Evolutionary conservation across 768 basidiomycete species (phyloP).

Genomic region (Boletus edulis): DNA sequence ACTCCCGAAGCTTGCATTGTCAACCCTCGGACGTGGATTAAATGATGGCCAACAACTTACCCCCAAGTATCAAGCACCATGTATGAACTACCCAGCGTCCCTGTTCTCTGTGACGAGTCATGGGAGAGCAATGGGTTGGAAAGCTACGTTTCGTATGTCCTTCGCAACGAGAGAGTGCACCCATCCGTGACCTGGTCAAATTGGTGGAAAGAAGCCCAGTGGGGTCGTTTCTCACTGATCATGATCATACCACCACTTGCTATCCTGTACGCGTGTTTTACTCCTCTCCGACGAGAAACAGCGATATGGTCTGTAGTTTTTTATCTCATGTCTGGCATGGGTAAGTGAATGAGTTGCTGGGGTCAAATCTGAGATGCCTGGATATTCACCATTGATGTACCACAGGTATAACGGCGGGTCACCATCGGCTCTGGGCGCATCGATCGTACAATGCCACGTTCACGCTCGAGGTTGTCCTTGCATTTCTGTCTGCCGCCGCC

Average conservation of each 20-base stretch:
- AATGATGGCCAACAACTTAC: not conserved
- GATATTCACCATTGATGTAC: not conserved
- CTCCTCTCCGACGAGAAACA: not conserved
- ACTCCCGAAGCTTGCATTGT: not conserved
- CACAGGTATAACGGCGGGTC: constrained; percentile 3
- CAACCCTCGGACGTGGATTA: not conserved
- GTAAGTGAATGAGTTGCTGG: not conserved
- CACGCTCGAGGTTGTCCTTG: not conserved
- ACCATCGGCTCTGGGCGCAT: constrained; percentile 1
- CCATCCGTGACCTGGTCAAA: constrained; percentile 61
- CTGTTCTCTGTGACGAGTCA: not conserved
- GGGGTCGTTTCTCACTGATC: constrained; percentile 66
- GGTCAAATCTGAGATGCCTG: too few species aligned
- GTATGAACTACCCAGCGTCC: not conserved
- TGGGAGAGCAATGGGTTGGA: constrained; percentile 56
- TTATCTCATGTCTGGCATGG: not conserved
- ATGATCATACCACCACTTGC: constrained; percentile 68
- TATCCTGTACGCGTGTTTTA: constrained; percentile 54
- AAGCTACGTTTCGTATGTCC: constrained; percentile 68
- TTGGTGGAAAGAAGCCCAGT: constrained; percentile 59
- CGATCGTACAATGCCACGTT: not conserved
- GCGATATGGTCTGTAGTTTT: not conserved
- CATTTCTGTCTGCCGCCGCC: not conserved
- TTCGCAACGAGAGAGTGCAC: constrained; percentile 57
- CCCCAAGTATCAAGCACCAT: not conserved